Conservation (phyloP, 164 flowering plant species). For the Cinnamomum micranthum region DNA sequence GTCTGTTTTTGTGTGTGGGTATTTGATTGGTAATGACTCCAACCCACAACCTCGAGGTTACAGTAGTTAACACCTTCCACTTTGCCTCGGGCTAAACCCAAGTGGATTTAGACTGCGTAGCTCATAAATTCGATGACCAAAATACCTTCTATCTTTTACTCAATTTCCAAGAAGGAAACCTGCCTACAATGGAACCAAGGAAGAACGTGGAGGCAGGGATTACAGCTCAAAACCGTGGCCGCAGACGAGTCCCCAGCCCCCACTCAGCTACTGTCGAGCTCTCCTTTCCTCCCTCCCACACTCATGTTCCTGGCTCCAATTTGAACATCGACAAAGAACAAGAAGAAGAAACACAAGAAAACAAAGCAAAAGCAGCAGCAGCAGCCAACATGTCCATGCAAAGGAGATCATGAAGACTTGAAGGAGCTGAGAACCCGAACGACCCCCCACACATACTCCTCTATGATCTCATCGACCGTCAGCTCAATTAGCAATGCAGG, state of each 20-base stretch:
- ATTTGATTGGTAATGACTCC: too few relatives aligned
- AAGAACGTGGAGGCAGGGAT: conserved; percentile 55
- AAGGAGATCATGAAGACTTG: conserved; percentile 57
- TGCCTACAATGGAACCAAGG: conserved; percentile 58
- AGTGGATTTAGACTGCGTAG: too few relatives aligned
- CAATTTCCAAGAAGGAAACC: background rate
- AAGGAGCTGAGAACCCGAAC: conserved; percentile 42
- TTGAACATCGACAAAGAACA: conserved; percentile 30
- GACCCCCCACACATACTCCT: conserved; percentile 46
- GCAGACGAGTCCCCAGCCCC: conserved; percentile 63
- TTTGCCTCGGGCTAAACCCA: too few relatives aligned
- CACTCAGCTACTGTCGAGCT: conserved; percentile 56
- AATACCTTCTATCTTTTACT: background rate
- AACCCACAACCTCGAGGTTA: too few relatives aligned
- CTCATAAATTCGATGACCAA: background rate
- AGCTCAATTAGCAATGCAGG: conserved; percentile 17
- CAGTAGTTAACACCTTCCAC: too few relatives aligned
- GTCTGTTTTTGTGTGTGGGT: too few relatives aligned
- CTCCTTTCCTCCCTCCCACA: conserved; percentile 45
- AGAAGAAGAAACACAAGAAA: background rate
- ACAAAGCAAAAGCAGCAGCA: too few relatives aligned
- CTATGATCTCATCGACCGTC: conserved; percentile 52
- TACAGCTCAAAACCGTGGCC: conserved; percentile 50
- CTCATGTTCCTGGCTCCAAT: conserved; percentile 44
- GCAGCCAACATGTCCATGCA: conserved; percentile 37